phyloP scores from a whole-genome alignment of 2,329 filamentous ascomycete genomes.

The Fusarium drepaniforme region DNA sequence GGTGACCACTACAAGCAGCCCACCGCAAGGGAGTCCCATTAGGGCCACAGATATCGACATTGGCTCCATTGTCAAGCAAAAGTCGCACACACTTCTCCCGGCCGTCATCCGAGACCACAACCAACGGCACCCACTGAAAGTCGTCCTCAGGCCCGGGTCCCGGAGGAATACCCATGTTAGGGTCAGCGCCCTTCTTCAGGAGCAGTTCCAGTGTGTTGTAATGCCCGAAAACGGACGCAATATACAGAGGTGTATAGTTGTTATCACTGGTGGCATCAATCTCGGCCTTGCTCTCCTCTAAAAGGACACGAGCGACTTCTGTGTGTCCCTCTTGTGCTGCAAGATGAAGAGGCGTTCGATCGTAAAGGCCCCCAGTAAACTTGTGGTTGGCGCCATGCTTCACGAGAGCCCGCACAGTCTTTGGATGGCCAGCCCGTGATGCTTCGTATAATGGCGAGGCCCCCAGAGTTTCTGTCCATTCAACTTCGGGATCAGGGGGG shows the following conservation, averaged over 20 bases:
- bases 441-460: neutral
- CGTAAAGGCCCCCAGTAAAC: neutral
- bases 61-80: neutral
- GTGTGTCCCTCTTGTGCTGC: neutral
- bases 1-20: neutral
- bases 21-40: neutral
- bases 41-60: neutral
- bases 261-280: neutral
- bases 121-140: neutral
- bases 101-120: neutral
- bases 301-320: neutral
- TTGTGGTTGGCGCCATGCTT: neutral
- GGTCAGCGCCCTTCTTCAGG: constrained; percentile 1
- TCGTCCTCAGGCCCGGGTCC: fast-evolving
- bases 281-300: neutral
- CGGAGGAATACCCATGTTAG: neutral
- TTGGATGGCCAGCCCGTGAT: neutral
- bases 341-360: constrained; percentile 1
- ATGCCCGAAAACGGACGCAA: neutral
- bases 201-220: neutral
- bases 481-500: neutral
- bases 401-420: neutral
- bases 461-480: neutral
- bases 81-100: neutral
- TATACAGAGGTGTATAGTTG: neutral